Evolutionary conservation across 73 alveolate species (phyloP).

Genomic region (Paramecium primaurelia): DNA sequence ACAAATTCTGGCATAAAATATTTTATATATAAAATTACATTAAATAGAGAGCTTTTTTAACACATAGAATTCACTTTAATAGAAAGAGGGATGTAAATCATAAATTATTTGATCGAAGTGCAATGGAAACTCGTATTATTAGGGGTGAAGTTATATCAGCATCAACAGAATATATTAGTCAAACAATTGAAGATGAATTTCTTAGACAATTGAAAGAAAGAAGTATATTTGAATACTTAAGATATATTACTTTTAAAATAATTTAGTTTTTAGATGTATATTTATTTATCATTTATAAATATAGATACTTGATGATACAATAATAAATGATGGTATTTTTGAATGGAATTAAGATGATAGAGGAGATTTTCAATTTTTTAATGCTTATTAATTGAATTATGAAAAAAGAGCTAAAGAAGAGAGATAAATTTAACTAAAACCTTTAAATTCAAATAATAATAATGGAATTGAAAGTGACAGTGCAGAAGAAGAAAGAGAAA

Average conservation of each 20-base stretch:
- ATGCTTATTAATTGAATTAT: background rate
- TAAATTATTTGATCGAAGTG: background rate
- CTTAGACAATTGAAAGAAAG: background rate
- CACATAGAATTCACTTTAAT: background rate
- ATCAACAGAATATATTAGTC: background rate
- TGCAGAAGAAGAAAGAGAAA: background rate
- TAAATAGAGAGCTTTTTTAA: background rate
- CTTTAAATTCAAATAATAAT: background rate
- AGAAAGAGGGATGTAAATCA: background rate
- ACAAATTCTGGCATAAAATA: background rate
- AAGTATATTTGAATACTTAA: background rate
- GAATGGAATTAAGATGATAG: conserved; percentile 12
- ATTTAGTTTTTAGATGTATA: background rate
- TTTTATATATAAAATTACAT: background rate
- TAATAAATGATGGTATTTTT: background rate
- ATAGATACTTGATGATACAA: conserved; percentile 8
- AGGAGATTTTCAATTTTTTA: background rate
- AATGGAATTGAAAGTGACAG: background rate
- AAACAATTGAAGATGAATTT: background rate
- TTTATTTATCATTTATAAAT: background rate
- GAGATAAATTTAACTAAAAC: background rate
- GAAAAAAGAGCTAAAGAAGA: background rate
- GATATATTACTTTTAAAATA: background rate
- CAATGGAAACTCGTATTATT: background rate
- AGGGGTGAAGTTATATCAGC: background rate